Percentiles rank a stretch among this genome's conserved stretches.
Evolutionary conservation across 2,329 filamentous ascomycete genomes (phyloP).

Genomic region (Sporothrix protearum): DNA sequence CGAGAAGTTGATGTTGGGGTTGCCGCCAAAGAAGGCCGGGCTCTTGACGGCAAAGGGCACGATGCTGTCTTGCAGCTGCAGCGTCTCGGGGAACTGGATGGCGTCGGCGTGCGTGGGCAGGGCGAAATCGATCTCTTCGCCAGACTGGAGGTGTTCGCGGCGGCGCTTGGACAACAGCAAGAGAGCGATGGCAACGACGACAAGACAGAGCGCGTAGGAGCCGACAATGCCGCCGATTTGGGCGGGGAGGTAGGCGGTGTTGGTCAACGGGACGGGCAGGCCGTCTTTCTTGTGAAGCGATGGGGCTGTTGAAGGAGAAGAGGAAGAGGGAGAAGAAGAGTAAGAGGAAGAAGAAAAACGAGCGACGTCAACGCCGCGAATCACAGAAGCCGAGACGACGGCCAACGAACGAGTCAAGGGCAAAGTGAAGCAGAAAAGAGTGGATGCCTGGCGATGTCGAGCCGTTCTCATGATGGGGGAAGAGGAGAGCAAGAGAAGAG

Average conservation of each 20-base stretch:
- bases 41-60: conserved; percentile 34
- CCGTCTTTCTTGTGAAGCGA: conserved; percentile 37
- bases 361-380: conserved; percentile 33
- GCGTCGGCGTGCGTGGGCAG: conserved; percentile 30
- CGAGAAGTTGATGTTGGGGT: conserved; percentile 51
- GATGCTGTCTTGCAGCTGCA: conserved; percentile 31
- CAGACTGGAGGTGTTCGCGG: conserved; percentile 50
- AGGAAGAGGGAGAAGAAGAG: no score
- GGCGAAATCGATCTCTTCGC: conserved; percentile 47
- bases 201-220: conserved; percentile 73
- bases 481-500: background rate
- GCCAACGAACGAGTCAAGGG: background rate
- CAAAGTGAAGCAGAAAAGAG: conserved; percentile 18
- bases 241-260: conserved; percentile 66
- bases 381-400: conserved; percentile 29
- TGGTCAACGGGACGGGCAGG: conserved; percentile 54
- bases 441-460: conserved; percentile 29
- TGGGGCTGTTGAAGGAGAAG: conserved; percentile 52
- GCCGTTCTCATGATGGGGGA: conserved; percentile 42
- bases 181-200: conserved; percentile 66
- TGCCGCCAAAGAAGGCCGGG: conserved; percentile 30
- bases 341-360: conserved; percentile 43
- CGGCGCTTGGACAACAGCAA: conserved; percentile 57
- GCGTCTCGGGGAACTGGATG: conserved; percentile 31
- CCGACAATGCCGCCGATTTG: conserved; percentile 82